Evolutionary conservation across 2,329 filamentous ascomycete genomes (phyloP), one percentile per base, ranked within the genome.

Genomic region (Elsinoe necatrix): DNA sequence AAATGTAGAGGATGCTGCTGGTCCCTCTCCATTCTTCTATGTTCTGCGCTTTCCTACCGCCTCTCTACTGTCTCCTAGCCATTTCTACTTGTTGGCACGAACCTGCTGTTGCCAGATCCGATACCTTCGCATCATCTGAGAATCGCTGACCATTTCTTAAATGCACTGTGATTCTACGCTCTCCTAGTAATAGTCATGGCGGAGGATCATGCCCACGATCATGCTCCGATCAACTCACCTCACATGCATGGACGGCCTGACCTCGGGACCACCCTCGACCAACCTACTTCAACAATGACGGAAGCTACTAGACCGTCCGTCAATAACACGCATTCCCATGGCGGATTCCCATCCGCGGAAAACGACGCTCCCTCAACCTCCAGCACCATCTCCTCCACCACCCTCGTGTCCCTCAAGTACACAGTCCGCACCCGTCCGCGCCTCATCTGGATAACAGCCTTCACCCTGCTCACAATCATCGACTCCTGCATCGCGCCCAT

Each of bases 401-500:
- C 39, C 29, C 41, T 48, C 41, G 80, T 80, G 48, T 72, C 75
- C 16, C 72, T 83, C 35, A 77, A 81, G 21, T 83, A 83, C 68
- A 76, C 76, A 20, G 66, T 83, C 41, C 74, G 73, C 50, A 69
- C 74, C 7, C 71, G 81, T 43, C 81, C 80, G 64, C 77, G 75
- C 67, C 72, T 75, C 31, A 82, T 84, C 59, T 69, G 74, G 35
- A 68, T 80, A 60, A 25, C 20, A 7, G 14, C 23, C 41, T 84
- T 84, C 69, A 84, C 81, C 81, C 70, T 71, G 0, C 65, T 84
- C 39, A 80, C 83, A 57, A 65, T 83, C 20, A 63, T 83, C 58
- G 81, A 84, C 68, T 80, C 77, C 52, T 71, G 82, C 58, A 76
- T 72, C 57, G 78, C 82, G 68, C 81, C 81, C 16, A 73, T 84